A percentile compares a stretch with the other conserved stretches of the same genome.
Evolutionary conservation across 2,329 filamentous ascomycete genomes (phyloP).

Genomic region (Ascochyta rabiei): DNA sequence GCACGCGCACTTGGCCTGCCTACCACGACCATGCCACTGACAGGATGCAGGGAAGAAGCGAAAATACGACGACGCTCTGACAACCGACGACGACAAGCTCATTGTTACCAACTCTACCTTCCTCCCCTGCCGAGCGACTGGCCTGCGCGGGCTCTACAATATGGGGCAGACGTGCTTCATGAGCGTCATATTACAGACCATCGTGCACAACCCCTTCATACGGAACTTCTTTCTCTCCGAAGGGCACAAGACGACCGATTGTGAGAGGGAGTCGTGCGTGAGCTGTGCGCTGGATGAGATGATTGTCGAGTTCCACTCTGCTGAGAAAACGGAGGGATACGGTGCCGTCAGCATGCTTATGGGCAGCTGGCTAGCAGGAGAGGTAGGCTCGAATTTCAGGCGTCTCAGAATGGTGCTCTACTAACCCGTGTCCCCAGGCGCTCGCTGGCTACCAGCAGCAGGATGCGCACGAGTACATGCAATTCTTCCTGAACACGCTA

Average conservation of each 20-base stretch:
- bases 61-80: constrained; percentile 72
- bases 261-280: constrained; percentile 63
- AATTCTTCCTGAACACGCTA: constrained; percentile 90
- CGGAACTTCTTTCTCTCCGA: constrained; percentile 92
- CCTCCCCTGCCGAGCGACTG: constrained; percentile 83
- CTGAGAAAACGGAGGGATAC: constrained; percentile 85
- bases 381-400: constrained; percentile 59
- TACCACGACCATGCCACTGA: constrained; percentile 25
- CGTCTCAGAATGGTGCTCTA: not conserved
- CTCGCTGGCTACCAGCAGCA: constrained; percentile 89
- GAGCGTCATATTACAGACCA: constrained; percentile 91
- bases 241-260: constrained; percentile 81
- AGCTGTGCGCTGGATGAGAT: constrained; percentile 67
- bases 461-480: constrained; percentile 96
- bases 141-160: constrained; percentile 91
- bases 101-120: constrained; percentile 78
- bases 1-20: constrained; percentile 17
- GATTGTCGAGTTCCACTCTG: constrained; percentile 68
- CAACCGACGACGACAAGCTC: constrained; percentile 72
- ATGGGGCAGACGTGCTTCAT: constrained; percentile 99
- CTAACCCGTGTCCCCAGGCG: constrained; percentile 32
- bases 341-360: constrained; percentile 88
- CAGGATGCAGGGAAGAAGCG: constrained; percentile 65
- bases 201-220: constrained; percentile 91
- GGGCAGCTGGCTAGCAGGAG: constrained; percentile 85